Percentiles rank a stretch among this genome's conserved stretches.
Evolutionary conservation across 495 filamentous ascomycete genomes (phyloP).

Genomic region (Chaetomium fimeti): DNA sequence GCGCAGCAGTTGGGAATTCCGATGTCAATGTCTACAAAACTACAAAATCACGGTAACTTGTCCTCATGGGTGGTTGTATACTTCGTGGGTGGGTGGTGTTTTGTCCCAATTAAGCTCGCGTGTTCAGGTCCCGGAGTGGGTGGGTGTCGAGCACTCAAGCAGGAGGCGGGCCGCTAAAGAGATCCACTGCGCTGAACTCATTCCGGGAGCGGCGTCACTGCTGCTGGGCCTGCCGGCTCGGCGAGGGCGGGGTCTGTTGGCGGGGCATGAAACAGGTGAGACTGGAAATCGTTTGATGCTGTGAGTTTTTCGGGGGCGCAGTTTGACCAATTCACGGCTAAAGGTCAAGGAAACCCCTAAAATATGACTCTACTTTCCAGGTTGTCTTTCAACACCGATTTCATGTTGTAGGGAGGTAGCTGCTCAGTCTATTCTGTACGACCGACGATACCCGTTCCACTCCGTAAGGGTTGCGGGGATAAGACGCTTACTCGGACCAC

Average conservation of each 20-base stretch:
- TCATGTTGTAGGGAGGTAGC: too few relatives aligned
- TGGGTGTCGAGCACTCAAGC: too few relatives aligned
- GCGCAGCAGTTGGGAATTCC: background rate
- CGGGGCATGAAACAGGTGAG: conserved; percentile 3
- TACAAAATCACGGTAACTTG: background rate
- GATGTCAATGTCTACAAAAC: background rate
- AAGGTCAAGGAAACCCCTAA: too few relatives aligned
- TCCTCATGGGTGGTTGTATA: background rate
- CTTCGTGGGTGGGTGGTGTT: background rate
- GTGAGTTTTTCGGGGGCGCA: background rate
- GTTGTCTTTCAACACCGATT: too few relatives aligned
- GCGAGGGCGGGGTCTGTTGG: conserved; percentile 13
- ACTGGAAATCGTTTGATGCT: background rate
- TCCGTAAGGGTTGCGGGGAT: too few relatives aligned
- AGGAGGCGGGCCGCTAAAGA: background rate
- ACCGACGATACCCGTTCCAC: too few relatives aligned
- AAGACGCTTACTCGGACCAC: too few relatives aligned
- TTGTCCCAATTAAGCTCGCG: background rate
- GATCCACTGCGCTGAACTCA: background rate
- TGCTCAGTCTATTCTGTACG: too few relatives aligned
- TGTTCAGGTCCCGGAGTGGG: too few relatives aligned
- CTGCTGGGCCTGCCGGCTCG: background rate
- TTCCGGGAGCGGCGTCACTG: background rate
- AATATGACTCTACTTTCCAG: too few relatives aligned
- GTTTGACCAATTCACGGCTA: background rate